Conservation (phyloP, 768 basidiomycete species). For the Xerocomellus amylosporus region DNA sequence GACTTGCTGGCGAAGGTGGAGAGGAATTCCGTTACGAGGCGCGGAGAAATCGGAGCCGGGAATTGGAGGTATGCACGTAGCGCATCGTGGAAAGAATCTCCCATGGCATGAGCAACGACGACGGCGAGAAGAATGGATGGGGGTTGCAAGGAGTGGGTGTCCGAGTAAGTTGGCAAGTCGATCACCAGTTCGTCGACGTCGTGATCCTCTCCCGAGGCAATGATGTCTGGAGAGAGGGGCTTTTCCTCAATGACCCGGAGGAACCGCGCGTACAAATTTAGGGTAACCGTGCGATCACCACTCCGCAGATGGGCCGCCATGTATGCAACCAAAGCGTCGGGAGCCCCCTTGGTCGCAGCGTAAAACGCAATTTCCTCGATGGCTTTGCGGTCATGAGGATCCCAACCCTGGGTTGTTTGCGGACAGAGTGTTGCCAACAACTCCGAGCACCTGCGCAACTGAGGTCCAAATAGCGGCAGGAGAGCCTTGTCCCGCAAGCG, state of each 20-base stretch:
- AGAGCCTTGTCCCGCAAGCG: constrained; percentile 43
- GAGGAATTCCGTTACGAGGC: constrained; percentile 40
- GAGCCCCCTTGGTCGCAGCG: constrained; percentile 43
- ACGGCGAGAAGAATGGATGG: constrained; percentile 49
- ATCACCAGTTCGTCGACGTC: constrained; percentile 27
- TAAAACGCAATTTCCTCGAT: constrained; percentile 50
- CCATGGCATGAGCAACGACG: constrained; percentile 59
- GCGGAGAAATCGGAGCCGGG: constrained; percentile 35
- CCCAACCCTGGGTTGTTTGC: constrained; percentile 19
- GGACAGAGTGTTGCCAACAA: constrained; percentile 33
- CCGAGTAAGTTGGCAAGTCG: constrained; percentile 18
- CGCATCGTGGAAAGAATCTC: constrained; percentile 56
- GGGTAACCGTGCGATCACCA: constrained; percentile 40
- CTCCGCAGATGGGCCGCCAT: constrained; percentile 46
- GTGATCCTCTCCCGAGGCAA: constrained; percentile 13
- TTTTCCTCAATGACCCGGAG: constrained; percentile 23
- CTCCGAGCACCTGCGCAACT: constrained; percentile 40
- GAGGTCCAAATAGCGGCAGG: constrained; percentile 45
- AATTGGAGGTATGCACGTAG: constrained; percentile 42
- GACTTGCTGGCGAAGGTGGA: constrained; percentile 34
- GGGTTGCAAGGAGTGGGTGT: constrained; percentile 12
- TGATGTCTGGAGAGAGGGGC: constrained; percentile 14
- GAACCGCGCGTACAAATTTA: constrained; percentile 46
- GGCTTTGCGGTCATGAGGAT: constrained; percentile 27
- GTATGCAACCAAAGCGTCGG: constrained; percentile 48